Conservation (phyloP, 805 yeast species). For the Cyberlindnera maritima region DNA sequence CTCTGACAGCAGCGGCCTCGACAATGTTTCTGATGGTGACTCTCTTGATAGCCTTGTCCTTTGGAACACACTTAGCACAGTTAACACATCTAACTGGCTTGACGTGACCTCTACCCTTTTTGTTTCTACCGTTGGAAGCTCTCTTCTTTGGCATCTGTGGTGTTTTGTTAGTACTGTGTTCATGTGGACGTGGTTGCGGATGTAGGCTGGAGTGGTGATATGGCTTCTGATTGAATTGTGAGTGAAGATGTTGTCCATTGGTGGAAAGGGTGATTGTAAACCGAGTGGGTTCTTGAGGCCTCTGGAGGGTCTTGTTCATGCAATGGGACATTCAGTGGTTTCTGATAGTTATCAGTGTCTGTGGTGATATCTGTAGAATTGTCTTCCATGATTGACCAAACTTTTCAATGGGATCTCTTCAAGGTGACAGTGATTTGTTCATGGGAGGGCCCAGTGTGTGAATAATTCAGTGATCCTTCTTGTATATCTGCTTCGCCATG, state of each 20-base stretch:
- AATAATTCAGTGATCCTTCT: not conserved
- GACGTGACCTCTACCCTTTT: slow-evolving; percentile 99
- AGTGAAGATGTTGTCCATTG: not conserved
- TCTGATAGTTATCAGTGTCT: not conserved
- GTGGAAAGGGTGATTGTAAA: not conserved
- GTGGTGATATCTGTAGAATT: not conserved
- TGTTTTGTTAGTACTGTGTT: slow-evolving; percentile 22
- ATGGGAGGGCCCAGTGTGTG: not conserved
- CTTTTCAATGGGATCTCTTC: not conserved
- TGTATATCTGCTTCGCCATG: not conserved
- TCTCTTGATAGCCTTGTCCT: slow-evolving; percentile 99
- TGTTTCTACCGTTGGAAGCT: slow-evolving; percentile 99
- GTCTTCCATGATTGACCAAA: not conserved
- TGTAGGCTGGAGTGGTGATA: not conserved
- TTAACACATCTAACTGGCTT: slow-evolving; percentile 99
- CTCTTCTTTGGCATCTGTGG: slow-evolving; percentile 97
- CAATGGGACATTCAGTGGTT: too few species aligned
- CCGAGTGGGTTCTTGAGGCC: too few species aligned
- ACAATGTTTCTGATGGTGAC: slow-evolving; percentile 99
- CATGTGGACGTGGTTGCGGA: not conserved
- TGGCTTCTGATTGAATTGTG: too few species aligned
- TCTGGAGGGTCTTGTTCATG: too few species aligned
- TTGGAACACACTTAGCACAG: slow-evolving; percentile 99
- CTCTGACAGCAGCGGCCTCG: slow-evolving; percentile 99
- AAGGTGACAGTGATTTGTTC: not conserved